Base-by-base conservation (phyloP, 1,139 yeast genomes). In the Torulaspora pretoriensis region DNA sequence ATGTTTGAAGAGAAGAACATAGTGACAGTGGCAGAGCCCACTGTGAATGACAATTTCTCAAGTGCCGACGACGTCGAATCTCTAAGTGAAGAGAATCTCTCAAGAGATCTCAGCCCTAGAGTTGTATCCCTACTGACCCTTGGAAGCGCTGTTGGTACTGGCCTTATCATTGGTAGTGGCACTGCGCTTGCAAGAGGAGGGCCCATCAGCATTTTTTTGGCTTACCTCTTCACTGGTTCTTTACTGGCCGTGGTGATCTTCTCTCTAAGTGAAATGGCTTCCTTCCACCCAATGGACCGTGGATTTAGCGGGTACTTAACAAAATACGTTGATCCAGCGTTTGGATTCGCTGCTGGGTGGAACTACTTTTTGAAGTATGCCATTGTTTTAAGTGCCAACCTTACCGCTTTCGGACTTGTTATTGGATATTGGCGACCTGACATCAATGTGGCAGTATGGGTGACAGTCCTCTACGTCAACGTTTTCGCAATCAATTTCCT, bases 311-410 rank as follows among this genome's bases (percentile, higher is more conserved):
- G 56, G 22, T 68, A 66, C 48, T 57, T 63, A 25, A 68, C 81
- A 35, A 67, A 82, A 55, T 81, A 81, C 72, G 66, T 73, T 45
- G 74, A 79, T 19, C 77, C 78, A 32, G 72, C 83, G 16, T 64
- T 80, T 47, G 86, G 87, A 41, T 82, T 83, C 49, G 79, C 86
- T 43, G 77, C 79, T 54, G 84, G 84, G 45, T 81, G 83, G 80
- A 71, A 74, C 58, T 83, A 83, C 62, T 80, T 84, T 83, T 80
- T 80, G 60, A 73, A 81, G 8, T 81, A 85, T 83, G 81, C 83
- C 39, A 77, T 79, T 46, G 80, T 87, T 3, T 78, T 77, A 63
- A 80, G 87, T 8, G 76, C 81, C 3, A 39, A 48, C 13, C 71
- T 69, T 42, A 68, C 69, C 32, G 86, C 85, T 0, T 81, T 80